Base-by-base conservation (phyloP, 2,329 filamentous ascomycete species). In the Xylaria digitata region DNA sequence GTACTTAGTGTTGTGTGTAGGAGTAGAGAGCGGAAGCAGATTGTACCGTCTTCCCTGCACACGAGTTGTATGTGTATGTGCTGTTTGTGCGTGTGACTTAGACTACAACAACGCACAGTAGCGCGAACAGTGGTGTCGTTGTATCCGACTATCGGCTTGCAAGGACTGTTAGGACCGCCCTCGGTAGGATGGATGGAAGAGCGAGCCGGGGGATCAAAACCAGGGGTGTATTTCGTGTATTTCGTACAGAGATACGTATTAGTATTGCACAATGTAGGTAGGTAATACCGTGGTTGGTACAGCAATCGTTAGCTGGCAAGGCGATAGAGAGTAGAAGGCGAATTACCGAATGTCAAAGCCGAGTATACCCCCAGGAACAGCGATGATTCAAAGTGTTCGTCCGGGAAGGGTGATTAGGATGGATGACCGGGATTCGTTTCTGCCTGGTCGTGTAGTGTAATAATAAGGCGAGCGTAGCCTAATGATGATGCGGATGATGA, bases 231-330 rank as follows among this genome's bases (percentile, higher is more conserved):
- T 57, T 37, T 9, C 8, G 34, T 37, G n/a, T n/a, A n/a, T n/a
- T 26, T 26, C 26, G 26, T 26, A 26, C 26, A 26, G 26, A 26
- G 26, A 26, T 5, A 13, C 4, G 13, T 40, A 13, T 11, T 7
- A 11, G 34, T 37, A 37, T 7, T 37, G 34, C 13, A 11, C 34
- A 37, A 13, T 26, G 19, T 8, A 43, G 37, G 23, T 37, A 37
- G 8, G 34, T 8, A 37, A 37, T 23, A 19, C 40, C 32, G 32
- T 34, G 45, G 13, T 46, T 23, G 15, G 34, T n/a, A 21, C 34
- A 49, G 37, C 53, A 37, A 32, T 11, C 19, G 34, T 59, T 48
- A 60, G 60, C 59, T 66, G 59, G 45, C 53, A n/a, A 26, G 13
- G n/a, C 46, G 17, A 43, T 21, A 46, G 59, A 48, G 23, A 46